Evolutionary conservation across 163 green algal genomes (phyloP).

Genomic region (Coccomyxa subellipsoidea): DNA sequence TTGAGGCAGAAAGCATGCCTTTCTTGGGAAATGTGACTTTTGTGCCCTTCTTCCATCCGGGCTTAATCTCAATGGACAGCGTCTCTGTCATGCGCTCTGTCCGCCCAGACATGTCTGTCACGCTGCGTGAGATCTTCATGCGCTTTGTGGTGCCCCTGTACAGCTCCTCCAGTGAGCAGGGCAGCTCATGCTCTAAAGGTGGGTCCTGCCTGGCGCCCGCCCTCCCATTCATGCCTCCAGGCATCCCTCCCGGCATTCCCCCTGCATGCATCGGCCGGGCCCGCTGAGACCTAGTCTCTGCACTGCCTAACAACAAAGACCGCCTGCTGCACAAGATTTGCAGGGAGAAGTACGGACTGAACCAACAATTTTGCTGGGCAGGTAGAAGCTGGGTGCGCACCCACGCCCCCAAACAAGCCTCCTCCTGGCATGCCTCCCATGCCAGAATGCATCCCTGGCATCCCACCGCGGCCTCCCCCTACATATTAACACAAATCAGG

Average conservation of each 20-base stretch:
- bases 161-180: constrained; percentile 70
- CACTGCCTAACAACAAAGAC: too few species aligned
- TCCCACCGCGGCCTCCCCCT: neutral
- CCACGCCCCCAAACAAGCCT: constrained; percentile 6
- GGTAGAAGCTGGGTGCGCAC: neutral
- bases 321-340: too few species aligned
- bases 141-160: constrained; percentile 69
- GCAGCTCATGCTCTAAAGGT: constrained; percentile 33
- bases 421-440: constrained; percentile 40
- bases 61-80: constrained; percentile 74
- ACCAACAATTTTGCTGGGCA: too few species aligned
- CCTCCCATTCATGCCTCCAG: constrained; percentile 30
- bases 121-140: constrained; percentile 66
- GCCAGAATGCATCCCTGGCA: constrained; percentile 1
- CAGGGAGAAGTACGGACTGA: neutral
- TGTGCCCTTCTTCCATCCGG: constrained; percentile 62
- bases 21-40: constrained; percentile 41
- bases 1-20: too few species aligned
- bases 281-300: too few species aligned
- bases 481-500: neutral
- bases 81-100: constrained; percentile 51
- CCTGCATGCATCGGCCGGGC: neutral
- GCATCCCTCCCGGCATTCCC: constrained; percentile 22
- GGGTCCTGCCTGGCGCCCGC: constrained; percentile 10
- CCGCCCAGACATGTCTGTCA: constrained; percentile 59